Evolutionary conservation across 2,329 filamentous ascomycete genomes (phyloP).

Genomic region (Talaromyces sp.): DNA sequence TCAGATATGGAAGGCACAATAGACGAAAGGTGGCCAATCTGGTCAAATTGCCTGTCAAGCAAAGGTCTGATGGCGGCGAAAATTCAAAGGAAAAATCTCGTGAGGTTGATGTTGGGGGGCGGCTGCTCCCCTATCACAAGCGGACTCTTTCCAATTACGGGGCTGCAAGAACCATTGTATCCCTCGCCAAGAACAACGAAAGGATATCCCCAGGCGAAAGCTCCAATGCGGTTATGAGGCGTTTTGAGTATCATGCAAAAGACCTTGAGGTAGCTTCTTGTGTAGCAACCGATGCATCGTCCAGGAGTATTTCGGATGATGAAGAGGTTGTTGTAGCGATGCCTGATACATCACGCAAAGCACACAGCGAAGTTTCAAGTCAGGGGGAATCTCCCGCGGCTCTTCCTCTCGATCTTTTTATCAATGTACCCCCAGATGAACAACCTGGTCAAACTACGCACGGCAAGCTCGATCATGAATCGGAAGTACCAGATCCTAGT

Average conservation of each 20-base stretch:
- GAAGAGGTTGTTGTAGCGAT: neutral
- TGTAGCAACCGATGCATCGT: conserved; percentile 3
- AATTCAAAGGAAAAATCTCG: too few relatives aligned
- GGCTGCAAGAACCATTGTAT: neutral
- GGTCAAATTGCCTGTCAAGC: too few relatives aligned
- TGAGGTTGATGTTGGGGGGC: too few relatives aligned
- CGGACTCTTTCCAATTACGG: neutral
- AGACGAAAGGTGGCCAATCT: neutral
- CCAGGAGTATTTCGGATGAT: neutral
- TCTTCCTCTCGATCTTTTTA: too few relatives aligned
- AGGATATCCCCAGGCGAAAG: neutral
- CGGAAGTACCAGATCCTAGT: neutral
- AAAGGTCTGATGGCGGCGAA: neutral
- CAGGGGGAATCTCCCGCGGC: neutral
- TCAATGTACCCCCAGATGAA: too few relatives aligned
- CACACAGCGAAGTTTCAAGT: neutral
- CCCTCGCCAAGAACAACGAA: neutral
- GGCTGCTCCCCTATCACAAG: neutral
- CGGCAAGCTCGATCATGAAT: neutral
- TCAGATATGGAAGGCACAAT: neutral
- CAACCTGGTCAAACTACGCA: neutral
- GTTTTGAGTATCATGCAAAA: neutral
- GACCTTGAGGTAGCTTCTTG: neutral
- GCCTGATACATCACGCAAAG: neutral
- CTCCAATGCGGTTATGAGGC: neutral